phyloP scores from a whole-genome alignment of 495 filamentous ascomycete genomes.

The Penicillium coffeae region DNA sequence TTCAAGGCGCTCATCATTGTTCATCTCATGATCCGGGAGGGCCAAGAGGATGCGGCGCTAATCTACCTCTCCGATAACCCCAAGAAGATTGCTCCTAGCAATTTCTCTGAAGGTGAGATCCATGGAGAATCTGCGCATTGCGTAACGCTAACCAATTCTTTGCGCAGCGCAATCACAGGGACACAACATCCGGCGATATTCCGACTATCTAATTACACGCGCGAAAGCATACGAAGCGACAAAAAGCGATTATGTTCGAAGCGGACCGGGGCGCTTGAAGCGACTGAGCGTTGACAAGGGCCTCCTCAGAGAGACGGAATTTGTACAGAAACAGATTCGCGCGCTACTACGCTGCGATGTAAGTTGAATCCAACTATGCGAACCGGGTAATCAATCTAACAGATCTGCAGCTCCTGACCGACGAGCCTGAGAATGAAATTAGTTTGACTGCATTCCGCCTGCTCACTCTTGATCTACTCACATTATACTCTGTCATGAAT shows the following conservation, averaged over 20 bases:
- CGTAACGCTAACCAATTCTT: constrained; percentile 10
- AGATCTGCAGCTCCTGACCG: constrained; percentile 66
- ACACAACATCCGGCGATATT: constrained; percentile 89
- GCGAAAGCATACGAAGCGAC: constrained; percentile 78
- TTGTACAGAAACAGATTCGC: constrained; percentile 83
- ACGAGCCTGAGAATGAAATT: constrained; percentile 95
- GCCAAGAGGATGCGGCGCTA: constrained; percentile 83
- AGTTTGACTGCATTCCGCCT: constrained; percentile 93
- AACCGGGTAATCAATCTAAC: constrained; percentile 6
- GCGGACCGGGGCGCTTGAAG: constrained; percentile 77
- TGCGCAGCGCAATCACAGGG: constrained; percentile 82
- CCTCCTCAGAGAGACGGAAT: constrained; percentile 85
- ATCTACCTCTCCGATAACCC: constrained; percentile 80
- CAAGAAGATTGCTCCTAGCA: constrained; percentile 78
- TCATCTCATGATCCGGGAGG: constrained; percentile 96
- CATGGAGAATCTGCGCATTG: background rate
- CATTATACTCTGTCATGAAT: constrained; percentile 91
- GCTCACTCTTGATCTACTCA: constrained; percentile 84
- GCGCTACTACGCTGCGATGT: constrained; percentile 89
- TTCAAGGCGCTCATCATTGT: constrained; percentile 96
- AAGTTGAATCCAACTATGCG: constrained; percentile 24
- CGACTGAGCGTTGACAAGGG: constrained; percentile 89
- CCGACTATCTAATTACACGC: constrained; percentile 78
- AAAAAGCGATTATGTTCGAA: constrained; percentile 84
- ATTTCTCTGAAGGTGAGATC: constrained; percentile 83